Percentiles rank a stretch among this genome's conserved stretches.
phyloP scores from a whole-genome alignment of 2,329 filamentous ascomycete species.

The Paecilomyces sp. region DNA sequence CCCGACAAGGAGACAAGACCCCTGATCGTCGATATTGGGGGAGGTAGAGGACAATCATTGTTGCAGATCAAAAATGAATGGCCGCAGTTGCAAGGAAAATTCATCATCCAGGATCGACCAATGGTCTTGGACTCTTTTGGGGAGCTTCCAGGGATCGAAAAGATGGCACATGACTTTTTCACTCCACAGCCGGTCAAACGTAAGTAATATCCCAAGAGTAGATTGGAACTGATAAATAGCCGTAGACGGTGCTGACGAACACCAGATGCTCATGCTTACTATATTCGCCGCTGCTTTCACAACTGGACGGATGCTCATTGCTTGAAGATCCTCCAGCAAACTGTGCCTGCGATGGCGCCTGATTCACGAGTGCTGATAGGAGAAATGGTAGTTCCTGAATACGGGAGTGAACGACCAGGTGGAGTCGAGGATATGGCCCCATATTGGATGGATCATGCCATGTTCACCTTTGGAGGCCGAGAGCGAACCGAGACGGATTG shows the following conservation, averaged over 20 bases:
- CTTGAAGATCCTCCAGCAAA: slow-evolving; percentile 15
- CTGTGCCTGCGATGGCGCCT: slow-evolving; percentile 11
- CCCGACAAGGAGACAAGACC: slow-evolving; percentile 1
- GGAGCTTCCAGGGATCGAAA: slow-evolving; percentile 16
- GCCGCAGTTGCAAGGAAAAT: slow-evolving; percentile 9
- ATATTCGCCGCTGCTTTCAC: slow-evolving; percentile 17
- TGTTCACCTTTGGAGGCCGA: slow-evolving; percentile 24
- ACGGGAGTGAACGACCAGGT: slow-evolving; percentile 8
- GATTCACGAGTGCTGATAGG: slow-evolving; percentile 16
- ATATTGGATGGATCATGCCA: slow-evolving; percentile 22
- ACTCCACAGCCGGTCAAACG: slow-evolving; percentile 18
- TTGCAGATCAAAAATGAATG: slow-evolving; percentile 11
- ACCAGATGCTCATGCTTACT: slow-evolving; percentile 19
- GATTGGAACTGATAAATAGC: neutral
- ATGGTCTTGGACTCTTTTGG: slow-evolving; percentile 14
- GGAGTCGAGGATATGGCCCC: slow-evolving; percentile 17
- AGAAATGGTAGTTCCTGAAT: slow-evolving; percentile 17
- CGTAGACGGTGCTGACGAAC: neutral
- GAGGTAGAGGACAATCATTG: slow-evolving; percentile 13
- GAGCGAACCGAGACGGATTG: slow-evolving; percentile 19
- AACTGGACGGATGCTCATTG: slow-evolving; percentile 17
- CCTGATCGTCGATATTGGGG: slow-evolving; percentile 9
- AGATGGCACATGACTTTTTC: slow-evolving; percentile 21
- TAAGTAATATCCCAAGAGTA: slow-evolving; percentile 4
- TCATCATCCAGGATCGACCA: slow-evolving; percentile 20